Evolutionary conservation across 257 asterid genomes (phyloP).

Genomic region (Linderniella brevidens): DNA sequence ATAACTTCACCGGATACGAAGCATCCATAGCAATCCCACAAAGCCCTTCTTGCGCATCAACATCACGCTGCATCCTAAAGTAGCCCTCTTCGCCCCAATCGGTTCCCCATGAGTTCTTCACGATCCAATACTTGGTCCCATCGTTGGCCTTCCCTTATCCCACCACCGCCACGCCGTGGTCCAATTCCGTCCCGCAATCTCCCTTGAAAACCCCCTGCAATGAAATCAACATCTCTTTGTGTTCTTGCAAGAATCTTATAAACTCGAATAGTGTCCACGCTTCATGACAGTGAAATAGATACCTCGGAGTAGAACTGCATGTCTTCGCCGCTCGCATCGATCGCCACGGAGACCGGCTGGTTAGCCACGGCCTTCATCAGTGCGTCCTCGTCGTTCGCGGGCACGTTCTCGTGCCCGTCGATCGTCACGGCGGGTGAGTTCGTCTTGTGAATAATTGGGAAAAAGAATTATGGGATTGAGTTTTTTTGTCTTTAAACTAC

Average conservation of each 20-base stretch:
- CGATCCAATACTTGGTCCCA: slow-evolving; percentile 62
- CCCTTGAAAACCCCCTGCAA: slow-evolving; percentile 54
- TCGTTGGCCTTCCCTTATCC: slow-evolving; percentile 54
- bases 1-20: slow-evolving; percentile 50
- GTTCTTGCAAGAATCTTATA: neutral
- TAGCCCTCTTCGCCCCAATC: slow-evolving; percentile 71
- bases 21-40: slow-evolving; percentile 75
- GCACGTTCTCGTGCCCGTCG: slow-evolving; percentile 72
- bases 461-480: neutral
- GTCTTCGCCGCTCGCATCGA: slow-evolving; percentile 57
- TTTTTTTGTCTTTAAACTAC: neutral
- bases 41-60: slow-evolving; percentile 29
- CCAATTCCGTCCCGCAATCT: slow-evolving; percentile 51
- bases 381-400: slow-evolving; percentile 52
- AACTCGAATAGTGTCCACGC: neutral
- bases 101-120: slow-evolving; percentile 62
- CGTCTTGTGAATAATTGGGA: slow-evolving; percentile 16
- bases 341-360: slow-evolving; percentile 80
- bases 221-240: neutral
- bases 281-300: neutral
- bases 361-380: slow-evolving; percentile 74
- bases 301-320: slow-evolving; percentile 85
- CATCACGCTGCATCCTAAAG: slow-evolving; percentile 37
- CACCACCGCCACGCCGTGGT: slow-evolving; percentile 62
- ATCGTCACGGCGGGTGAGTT: slow-evolving; percentile 62